Evolutionary conservation across 345 rosid genomes (phyloP).

Genomic region (Murraya paniculata): DNA sequence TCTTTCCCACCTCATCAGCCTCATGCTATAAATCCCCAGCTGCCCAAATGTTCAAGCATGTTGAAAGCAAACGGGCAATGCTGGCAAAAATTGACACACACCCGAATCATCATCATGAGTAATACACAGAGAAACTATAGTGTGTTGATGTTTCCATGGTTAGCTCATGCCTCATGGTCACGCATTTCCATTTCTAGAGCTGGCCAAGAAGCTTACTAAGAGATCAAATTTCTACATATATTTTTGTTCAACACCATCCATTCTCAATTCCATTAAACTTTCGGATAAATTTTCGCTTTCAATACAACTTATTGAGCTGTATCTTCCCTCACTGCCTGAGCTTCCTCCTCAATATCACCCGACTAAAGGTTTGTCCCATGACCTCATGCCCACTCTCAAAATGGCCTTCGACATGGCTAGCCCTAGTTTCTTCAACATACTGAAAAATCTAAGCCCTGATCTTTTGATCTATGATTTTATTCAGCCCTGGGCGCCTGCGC

Average conservation of each 20-base stretch:
- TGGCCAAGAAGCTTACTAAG: constrained; percentile 32
- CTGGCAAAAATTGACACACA: background rate
- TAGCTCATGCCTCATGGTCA: constrained; percentile 52
- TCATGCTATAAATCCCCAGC: background rate
- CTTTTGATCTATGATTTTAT: constrained; percentile 33
- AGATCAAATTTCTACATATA: constrained; percentile 25
- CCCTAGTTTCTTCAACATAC: constrained; percentile 17
- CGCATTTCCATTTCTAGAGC: constrained; percentile 39
- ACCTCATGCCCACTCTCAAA: constrained; percentile 32
- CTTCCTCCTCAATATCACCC: constrained; percentile 51
- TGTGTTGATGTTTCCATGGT: constrained; percentile 46
- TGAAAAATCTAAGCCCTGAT: constrained; percentile 23
- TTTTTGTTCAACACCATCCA: constrained; percentile 37
- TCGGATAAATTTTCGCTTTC: constrained; percentile 15
- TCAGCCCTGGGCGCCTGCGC: constrained; percentile 36
- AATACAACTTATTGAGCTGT: constrained; percentile 34
- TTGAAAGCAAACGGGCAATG: background rate
- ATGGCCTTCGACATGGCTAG: constrained; percentile 32
- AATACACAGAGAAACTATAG: background rate
- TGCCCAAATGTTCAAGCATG: background rate
- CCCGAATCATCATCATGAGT: background rate
- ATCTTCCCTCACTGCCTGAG: constrained; percentile 29
- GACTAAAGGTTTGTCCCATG: constrained; percentile 36
- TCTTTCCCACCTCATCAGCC: background rate
- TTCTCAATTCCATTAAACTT: constrained; percentile 21